phyloP scores from a whole-genome alignment of 768 basidiomycete species.

The Crepidotus variabilis region DNA sequence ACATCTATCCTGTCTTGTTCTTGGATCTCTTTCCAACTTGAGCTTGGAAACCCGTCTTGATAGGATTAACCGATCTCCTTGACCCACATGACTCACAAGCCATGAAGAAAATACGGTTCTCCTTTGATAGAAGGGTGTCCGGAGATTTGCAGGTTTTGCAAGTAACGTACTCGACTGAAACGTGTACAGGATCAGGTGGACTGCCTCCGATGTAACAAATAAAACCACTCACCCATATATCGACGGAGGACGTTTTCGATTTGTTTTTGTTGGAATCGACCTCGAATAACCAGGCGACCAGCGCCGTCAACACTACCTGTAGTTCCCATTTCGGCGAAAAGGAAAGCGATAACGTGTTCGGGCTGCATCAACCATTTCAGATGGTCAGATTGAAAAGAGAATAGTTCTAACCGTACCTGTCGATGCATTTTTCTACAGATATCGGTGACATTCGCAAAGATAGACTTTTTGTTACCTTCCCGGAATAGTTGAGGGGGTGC shows the following conservation, averaged over 20 bases:
- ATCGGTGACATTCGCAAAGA: constrained; percentile 95
- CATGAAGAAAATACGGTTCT: constrained; percentile 99
- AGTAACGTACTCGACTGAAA: constrained; percentile 91
- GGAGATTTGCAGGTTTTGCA: constrained; percentile 99
- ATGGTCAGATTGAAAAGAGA: background rate
- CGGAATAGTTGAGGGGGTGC: constrained; percentile 91
- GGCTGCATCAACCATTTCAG: constrained; percentile 44
- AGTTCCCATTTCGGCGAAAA: constrained; percentile 98
- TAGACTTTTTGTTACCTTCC: constrained; percentile 96
- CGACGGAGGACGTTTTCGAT: constrained; percentile 94
- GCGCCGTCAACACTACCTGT: constrained; percentile 93
- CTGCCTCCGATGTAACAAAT: background rate
- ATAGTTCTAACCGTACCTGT: constrained; percentile 33
- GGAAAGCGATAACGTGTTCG: constrained; percentile 95
- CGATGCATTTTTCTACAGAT: constrained; percentile 99
- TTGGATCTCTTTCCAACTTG: constrained; percentile 88
- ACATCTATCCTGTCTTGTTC: constrained; percentile 60
- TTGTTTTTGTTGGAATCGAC: constrained; percentile 97
- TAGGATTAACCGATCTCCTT: constrained; percentile 87
- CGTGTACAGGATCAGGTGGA: background rate
- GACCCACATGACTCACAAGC: constrained; percentile 89
- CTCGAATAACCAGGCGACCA: constrained; percentile 92
- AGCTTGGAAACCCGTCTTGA: constrained; percentile 99
- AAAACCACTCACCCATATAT: constrained; percentile 76
- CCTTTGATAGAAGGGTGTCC: constrained; percentile 94